Conservation (phyloP, 2,329 filamentous ascomycete species). For the Arthrobotrys sphaeroides region DNA sequence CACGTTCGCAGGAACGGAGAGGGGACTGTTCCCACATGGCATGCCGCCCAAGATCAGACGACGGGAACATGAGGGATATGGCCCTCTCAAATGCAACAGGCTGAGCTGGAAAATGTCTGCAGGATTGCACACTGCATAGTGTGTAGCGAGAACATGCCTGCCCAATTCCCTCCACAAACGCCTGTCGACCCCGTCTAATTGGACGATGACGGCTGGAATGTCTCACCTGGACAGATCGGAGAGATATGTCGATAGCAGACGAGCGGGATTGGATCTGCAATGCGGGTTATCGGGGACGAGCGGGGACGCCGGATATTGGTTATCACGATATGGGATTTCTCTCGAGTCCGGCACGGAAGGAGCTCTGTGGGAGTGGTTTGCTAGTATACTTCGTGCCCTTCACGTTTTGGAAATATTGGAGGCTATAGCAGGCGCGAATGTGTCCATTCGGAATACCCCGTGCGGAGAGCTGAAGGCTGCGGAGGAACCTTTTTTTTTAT, state of each 20-base stretch:
- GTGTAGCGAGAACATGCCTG: constrained; percentile 53
- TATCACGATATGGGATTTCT: background rate
- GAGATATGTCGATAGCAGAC: constrained; percentile 48
- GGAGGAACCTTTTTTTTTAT: no score
- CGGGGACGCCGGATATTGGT: background rate
- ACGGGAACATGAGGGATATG: constrained; percentile 2
- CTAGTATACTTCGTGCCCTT: background rate
- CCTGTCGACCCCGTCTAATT: constrained; percentile 53
- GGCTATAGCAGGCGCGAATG: background rate
- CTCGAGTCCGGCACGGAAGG: background rate
- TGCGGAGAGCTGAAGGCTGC: background rate
- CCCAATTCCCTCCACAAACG: constrained; percentile 46
- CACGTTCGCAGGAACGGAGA: constrained; percentile 22
- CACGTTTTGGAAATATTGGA: constrained; percentile 6
- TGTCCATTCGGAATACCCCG: constrained; percentile 5
- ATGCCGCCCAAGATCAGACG: constrained; percentile 49
- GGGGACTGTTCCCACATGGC: constrained; percentile 43
- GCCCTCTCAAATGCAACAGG: background rate
- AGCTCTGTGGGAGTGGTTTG: constrained; percentile 1
- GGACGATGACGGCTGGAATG: constrained; percentile 51
- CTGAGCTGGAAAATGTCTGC: constrained; percentile 31
- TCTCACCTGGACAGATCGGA: constrained; percentile 52
- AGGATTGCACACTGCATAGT: constrained; percentile 52
- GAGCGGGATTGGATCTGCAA: constrained; percentile 49
- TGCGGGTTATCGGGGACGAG: constrained; percentile 45